A percentile compares a stretch with the other conserved stretches of the same genome.
These are phyloP conservation scores for Austroboletus novae-zelandiae DNA, from an alignment of 1,284 basidiomycete species.

Conservation along the genomic window DNA sequence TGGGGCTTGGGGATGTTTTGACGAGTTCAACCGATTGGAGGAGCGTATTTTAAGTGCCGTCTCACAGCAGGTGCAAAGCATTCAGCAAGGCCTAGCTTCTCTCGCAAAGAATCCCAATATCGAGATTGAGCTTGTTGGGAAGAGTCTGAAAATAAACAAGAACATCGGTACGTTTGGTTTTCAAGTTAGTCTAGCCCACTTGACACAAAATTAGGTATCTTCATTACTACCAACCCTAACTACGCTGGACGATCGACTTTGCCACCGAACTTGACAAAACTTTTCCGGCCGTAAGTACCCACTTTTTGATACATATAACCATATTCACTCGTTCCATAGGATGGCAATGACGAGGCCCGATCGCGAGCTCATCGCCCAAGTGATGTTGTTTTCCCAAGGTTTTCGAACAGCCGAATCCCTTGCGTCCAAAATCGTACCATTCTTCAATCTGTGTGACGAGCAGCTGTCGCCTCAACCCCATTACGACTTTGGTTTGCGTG, in stretches of 20 bases:
- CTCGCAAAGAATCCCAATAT: constrained; percentile 79
- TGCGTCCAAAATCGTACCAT: constrained; percentile 97
- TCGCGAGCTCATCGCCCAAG: constrained; percentile 97
- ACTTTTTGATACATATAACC: neutral
- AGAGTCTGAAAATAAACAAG: constrained; percentile 88
- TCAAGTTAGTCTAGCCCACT: constrained; percentile 3
- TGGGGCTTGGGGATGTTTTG: constrained; percentile 99
- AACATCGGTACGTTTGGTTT: constrained; percentile 69
- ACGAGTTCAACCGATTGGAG: constrained; percentile 97
- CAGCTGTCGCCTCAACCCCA: constrained; percentile 97
- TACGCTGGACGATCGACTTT: constrained; percentile 98
- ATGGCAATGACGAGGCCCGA: constrained; percentile 99
- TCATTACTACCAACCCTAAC: constrained; percentile 97
- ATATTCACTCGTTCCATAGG: constrained; percentile 40
- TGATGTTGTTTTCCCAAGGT: constrained; percentile 99
- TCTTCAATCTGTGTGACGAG: constrained; percentile 98
- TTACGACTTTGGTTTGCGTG: constrained; percentile 98
- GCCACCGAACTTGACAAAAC: constrained; percentile 94
- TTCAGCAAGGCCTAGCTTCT: constrained; percentile 90
- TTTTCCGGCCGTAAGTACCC: constrained; percentile 81
- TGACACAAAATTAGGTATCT: constrained; percentile 60
- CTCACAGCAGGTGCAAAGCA: constrained; percentile 98
- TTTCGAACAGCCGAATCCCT: constrained; percentile 96
- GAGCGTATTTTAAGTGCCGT: constrained; percentile 98
- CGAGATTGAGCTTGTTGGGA: constrained; percentile 96